Evolutionary conservation across 2,329 filamentous ascomycete species (phyloP).

Genomic region (Exserohilum turcica): DNA sequence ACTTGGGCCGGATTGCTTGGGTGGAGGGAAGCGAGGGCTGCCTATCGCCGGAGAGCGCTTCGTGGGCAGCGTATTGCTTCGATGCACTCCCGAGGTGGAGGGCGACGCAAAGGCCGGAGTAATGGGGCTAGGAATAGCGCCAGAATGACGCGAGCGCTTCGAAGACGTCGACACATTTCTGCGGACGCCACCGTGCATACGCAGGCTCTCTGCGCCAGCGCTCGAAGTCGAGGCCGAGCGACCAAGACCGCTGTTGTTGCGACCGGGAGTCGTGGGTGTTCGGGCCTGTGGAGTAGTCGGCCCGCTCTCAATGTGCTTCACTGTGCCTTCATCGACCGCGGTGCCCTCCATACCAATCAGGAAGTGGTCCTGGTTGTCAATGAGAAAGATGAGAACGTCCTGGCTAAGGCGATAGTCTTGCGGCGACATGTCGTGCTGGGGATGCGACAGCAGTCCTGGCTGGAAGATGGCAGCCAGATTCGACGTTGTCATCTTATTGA

Average conservation of each 20-base stretch:
- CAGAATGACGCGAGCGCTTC: slow-evolving; percentile 78
- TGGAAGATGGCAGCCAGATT: slow-evolving; percentile 98
- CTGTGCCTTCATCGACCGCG: slow-evolving; percentile 84
- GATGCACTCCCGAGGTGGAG: slow-evolving; percentile 63
- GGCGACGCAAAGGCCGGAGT: slow-evolving; percentile 40
- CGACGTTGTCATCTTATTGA: slow-evolving; percentile 95
- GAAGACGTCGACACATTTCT: slow-evolving; percentile 93
- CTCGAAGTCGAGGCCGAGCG: slow-evolving; percentile 77
- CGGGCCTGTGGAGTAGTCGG: slow-evolving; percentile 59
- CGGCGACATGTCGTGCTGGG: slow-evolving; percentile 91
- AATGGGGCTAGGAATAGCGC: slow-evolving; percentile 69
- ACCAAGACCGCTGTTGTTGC: slow-evolving; percentile 63
- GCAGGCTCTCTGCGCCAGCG: slow-evolving; percentile 83
- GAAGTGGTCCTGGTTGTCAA: slow-evolving; percentile 98
- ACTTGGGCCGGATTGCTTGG: slow-evolving; percentile 59
- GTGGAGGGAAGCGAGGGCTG: slow-evolving; percentile 39
- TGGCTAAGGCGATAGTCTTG: slow-evolving; percentile 94
- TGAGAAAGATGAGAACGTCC: slow-evolving; percentile 95
- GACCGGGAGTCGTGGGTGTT: slow-evolving; percentile 53
- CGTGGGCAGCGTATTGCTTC: slow-evolving; percentile 92
- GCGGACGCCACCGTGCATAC: slow-evolving; percentile 77
- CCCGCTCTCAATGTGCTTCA: slow-evolving; percentile 72
- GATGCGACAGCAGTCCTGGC: slow-evolving; percentile 92
- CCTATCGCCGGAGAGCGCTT: slow-evolving; percentile 77
- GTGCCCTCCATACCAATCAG: slow-evolving; percentile 98